Base-by-base conservation (phyloP, 257 asterid genomes). In the Haberlea rhodopensis region DNA sequence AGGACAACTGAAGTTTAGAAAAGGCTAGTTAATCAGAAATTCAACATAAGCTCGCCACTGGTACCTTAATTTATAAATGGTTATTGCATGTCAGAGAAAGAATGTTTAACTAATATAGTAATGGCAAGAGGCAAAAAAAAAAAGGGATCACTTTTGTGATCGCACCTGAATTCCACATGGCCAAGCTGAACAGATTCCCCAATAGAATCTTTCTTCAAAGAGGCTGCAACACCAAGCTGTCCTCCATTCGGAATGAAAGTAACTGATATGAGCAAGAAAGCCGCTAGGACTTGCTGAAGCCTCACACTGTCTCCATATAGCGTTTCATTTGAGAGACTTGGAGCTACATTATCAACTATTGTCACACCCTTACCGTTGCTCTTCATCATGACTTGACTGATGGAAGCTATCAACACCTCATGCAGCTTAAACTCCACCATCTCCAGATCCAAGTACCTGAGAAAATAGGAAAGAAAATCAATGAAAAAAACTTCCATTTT, bases 121-220 rank as follows among this genome's bases (percentile, higher is more conserved):
- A n/a, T n/a, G n/a, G n/a, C n/a, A n/a, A n/a, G n/a, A n/a, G n/a
- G n/a, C n/a, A n/a, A n/a, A n/a, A n/a, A 43, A 37, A 16, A 43
- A 43, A 15, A 13, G 19, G 20, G 16, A 43, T 13, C 5, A 24
- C 3, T n/a, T n/a, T 34, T 27, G 22, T 8, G 70, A 55, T 20
- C 19, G 20, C 72, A 91, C 99, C 96, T 87, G 76, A 87, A 73
- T 76, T 89, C 96, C 75, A 92, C 45, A 74, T 67, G 94, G 48
- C 91, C 97, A 25, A 92, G 96, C 79, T 85, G 96, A 76, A 92
- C 80, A 6, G 95, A 84, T 71, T 81, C 81, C 24, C 97, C 96
- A 2, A 87, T 74, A 15, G 83, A 68, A 72, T 92, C 95, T 73
- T 84, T 82, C 2, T 68, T 65, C 73, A 92, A 53, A 19, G 60